phyloP scores from a whole-genome alignment of 2,329 filamentous ascomycete genomes.

The Pochonia chlamydosporia region DNA sequence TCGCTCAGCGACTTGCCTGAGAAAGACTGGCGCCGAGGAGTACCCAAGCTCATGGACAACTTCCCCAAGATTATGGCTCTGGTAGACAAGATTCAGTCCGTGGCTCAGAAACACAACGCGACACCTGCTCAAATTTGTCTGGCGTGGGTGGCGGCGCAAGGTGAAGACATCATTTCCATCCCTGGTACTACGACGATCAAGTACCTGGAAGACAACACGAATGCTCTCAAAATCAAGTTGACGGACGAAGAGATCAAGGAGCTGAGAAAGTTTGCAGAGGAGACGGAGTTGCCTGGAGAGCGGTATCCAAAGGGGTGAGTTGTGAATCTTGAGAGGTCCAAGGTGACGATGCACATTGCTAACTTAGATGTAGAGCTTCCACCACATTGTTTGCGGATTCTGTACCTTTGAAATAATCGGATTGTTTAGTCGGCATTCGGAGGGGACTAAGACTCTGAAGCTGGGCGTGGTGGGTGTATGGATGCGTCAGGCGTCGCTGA shows the following conservation, averaged over 20 bases:
- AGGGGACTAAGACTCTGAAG: no score
- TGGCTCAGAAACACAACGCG: conserved; percentile 48
- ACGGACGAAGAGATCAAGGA: conserved; percentile 27
- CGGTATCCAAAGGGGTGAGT: conserved; percentile 15
- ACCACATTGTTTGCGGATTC: neutral
- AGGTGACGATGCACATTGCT: neutral
- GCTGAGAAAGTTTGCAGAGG: conserved; percentile 22
- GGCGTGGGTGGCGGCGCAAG: conserved; percentile 58
- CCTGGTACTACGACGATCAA: conserved; percentile 42
- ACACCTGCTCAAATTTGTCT: conserved; percentile 54
- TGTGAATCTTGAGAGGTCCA: neutral
- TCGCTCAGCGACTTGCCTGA: conserved; percentile 36
- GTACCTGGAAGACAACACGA: conserved; percentile 41
- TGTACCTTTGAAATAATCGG: neutral
- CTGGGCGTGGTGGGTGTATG: no score
- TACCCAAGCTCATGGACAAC: conserved; percentile 17
- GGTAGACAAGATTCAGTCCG: conserved; percentile 38
- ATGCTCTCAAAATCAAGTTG: conserved; percentile 25
- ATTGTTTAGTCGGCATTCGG: no score
- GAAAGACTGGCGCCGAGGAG: conserved; percentile 32
- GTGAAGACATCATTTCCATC: conserved; percentile 55
- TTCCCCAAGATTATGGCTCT: conserved; percentile 44
- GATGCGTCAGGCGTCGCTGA: no score
- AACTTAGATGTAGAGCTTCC: neutral
- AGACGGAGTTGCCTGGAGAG: conserved; percentile 20